These are phyloP conservation scores for Cyclotella sp. DNA, from an alignment of 108 stramenopile species.

Conservation along the genomic window DNA sequence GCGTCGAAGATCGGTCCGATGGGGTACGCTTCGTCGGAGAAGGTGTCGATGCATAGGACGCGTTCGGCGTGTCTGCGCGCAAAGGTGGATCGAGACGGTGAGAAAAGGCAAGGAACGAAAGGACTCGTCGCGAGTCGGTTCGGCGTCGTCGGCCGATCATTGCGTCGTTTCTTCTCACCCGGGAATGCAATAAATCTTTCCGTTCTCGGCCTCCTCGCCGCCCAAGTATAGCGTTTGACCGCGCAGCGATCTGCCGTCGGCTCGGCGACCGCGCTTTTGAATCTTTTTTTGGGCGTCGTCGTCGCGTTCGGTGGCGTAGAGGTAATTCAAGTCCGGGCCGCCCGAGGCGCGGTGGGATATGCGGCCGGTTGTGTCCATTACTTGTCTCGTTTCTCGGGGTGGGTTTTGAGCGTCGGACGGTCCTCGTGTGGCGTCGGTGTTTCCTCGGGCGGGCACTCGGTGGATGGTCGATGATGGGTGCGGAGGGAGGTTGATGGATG, in stretches of 20 bases:
- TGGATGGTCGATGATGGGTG: too few relatives aligned
- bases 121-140: too few relatives aligned
- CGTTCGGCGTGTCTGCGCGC: not conserved
- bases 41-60: conserved; percentile 10
- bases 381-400: not conserved
- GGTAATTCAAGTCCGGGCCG: conserved; percentile 52
- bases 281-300: conserved; percentile 6
- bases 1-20: conserved; percentile 74
- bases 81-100: too few relatives aligned
- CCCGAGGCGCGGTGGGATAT: conserved; percentile 44
- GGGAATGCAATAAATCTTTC: conserved; percentile 87
- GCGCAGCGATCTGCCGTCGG: conserved; percentile 33
- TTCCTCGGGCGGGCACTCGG: too few relatives aligned
- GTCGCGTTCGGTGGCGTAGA: conserved; percentile 39
- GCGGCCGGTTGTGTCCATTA: conserved; percentile 8
- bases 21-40: conserved; percentile 56
- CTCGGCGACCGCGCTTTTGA: conserved; percentile 22
- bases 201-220: conserved; percentile 73
- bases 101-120: too few relatives aligned
- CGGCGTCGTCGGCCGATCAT: too few relatives aligned
- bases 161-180: conserved; percentile 54
- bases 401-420: too few relatives aligned
- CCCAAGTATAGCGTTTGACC: conserved; percentile 72
- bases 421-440: too few relatives aligned
- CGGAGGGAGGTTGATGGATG: too few relatives aligned